phyloP scores from a whole-genome alignment of 352 stramenopile species.

The Globisporangium radiosum region DNA sequence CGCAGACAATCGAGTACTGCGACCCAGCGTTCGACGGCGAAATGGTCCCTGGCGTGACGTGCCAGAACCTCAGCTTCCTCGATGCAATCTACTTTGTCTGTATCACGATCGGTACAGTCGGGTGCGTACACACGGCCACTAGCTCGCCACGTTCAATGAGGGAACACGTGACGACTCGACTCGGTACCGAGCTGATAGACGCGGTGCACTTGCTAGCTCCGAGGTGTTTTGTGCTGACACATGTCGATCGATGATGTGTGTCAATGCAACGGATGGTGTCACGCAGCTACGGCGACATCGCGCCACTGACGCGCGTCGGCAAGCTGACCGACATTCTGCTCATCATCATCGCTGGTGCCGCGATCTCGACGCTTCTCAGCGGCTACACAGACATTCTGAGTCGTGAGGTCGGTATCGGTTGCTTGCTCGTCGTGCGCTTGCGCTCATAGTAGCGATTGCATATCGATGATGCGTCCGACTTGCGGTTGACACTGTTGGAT shows the following conservation, averaged over 20 bases:
- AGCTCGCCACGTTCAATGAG: too few relatives aligned
- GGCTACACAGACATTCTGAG: conserved; percentile 63
- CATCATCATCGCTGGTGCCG: conserved; percentile 60
- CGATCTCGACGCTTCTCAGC: conserved; percentile 68
- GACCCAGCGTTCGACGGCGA: conserved; percentile 18
- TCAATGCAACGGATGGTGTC: background rate
- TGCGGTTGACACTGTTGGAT: too few relatives aligned
- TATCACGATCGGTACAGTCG: conserved; percentile 80
- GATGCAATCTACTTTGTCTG: conserved; percentile 80
- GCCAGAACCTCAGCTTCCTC: conserved; percentile 68
- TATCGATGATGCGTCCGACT: too few relatives aligned
- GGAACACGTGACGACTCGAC: too few relatives aligned
- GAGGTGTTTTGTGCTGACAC: too few relatives aligned
- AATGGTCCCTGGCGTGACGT: conserved; percentile 26
- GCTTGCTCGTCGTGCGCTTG: too few relatives aligned
- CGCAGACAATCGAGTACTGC: conserved; percentile 60
- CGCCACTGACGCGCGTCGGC: conserved; percentile 49
- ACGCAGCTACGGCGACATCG: conserved; percentile 56
- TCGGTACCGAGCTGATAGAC: too few relatives aligned
- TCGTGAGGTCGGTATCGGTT: conserved; percentile 36
- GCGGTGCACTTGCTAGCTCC: too few relatives aligned
- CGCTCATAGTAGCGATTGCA: too few relatives aligned
- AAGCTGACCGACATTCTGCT: conserved; percentile 64
- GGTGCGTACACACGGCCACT: conserved; percentile 22
- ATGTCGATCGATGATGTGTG: background rate